Conservation (phyloP, 352 stramenopile genomes). For the Globisporangium sylvaticum region DNA sequence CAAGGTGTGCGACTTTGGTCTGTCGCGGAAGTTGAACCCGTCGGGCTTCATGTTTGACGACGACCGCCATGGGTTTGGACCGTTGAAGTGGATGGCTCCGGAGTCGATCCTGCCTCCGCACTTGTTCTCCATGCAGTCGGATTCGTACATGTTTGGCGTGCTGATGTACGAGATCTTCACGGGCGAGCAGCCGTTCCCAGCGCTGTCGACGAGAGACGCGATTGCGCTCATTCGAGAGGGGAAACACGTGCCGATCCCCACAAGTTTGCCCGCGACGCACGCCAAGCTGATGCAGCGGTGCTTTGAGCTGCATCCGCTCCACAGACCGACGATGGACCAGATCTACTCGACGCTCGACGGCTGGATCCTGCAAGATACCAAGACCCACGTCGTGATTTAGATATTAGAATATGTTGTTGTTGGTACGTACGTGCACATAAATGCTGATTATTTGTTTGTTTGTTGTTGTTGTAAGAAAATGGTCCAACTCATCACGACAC, state of each 20-base stretch:
- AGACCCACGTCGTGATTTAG: slow-evolving; percentile 15
- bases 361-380: slow-evolving; percentile 56
- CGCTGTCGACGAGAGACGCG: slow-evolving; percentile 47
- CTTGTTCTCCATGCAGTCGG: slow-evolving; percentile 64
- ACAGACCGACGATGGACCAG: slow-evolving; percentile 59
- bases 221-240: slow-evolving; percentile 61
- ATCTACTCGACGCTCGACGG: slow-evolving; percentile 59
- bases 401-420: not conserved
- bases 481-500: not conserved
- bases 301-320: slow-evolving; percentile 54
- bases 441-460: not conserved
- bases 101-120: slow-evolving; percentile 64
- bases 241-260: slow-evolving; percentile 54
- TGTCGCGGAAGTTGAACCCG: slow-evolving; percentile 41
- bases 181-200: slow-evolving; percentile 47
- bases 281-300: slow-evolving; percentile 54
- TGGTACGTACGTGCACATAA: not conserved
- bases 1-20: slow-evolving; percentile 71
- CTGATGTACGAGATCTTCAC: slow-evolving; percentile 77
- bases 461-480: not conserved
- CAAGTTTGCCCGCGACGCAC: slow-evolving; percentile 34
- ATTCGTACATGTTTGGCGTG: slow-evolving; percentile 77
- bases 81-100: slow-evolving; percentile 73
- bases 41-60: slow-evolving; percentile 51
- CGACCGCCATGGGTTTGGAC: slow-evolving; percentile 49